Evolutionary conservation across 2,329 filamentous ascomycete genomes (phyloP).

Genomic region (Aspergillus ochraceus): DNA sequence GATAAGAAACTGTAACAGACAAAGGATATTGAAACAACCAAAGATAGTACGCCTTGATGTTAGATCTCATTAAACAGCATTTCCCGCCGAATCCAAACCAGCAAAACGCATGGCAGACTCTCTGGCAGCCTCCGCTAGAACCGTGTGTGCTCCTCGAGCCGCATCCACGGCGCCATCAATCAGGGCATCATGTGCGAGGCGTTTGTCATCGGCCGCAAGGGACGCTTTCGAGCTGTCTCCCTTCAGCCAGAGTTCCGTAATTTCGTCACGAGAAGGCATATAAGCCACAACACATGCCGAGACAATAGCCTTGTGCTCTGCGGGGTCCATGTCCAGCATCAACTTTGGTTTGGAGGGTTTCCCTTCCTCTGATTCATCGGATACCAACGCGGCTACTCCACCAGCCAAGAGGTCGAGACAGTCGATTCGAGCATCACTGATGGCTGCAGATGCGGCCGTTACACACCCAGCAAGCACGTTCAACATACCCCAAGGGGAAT

Average conservation of each 20-base stretch:
- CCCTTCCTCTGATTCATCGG: constrained; percentile 28
- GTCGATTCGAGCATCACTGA: constrained; percentile 93
- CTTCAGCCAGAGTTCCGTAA: constrained; percentile 94
- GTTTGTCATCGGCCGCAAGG: constrained; percentile 33
- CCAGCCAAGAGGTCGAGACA: constrained; percentile 88
- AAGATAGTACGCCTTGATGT: constrained; percentile 29
- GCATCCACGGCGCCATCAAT: constrained; percentile 65
- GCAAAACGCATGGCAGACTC: constrained; percentile 53
- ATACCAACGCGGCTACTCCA: constrained; percentile 79
- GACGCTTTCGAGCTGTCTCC: constrained; percentile 56
- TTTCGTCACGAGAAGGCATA: constrained; percentile 80
- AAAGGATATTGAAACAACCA: constrained; percentile 8
- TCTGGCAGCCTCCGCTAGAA: constrained; percentile 61
- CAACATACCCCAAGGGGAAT: constrained; percentile 82
- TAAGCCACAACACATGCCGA: constrained; percentile 91
- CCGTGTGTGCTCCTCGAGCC: constrained; percentile 58
- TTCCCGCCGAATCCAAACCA: constrained; percentile 18
- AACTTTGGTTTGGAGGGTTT: constrained; percentile 29
- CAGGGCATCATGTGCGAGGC: constrained; percentile 51
- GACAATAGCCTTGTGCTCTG: constrained; percentile 73
- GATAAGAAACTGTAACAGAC: not conserved
- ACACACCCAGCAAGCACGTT: constrained; percentile 89
- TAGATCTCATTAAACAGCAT: constrained; percentile 18
- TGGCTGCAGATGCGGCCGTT: constrained; percentile 86
- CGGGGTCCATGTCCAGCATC: constrained; percentile 77